Base-by-base conservation (phyloP, 2,329 filamentous ascomycete genomes). In the Leptographium flavum region DNA sequence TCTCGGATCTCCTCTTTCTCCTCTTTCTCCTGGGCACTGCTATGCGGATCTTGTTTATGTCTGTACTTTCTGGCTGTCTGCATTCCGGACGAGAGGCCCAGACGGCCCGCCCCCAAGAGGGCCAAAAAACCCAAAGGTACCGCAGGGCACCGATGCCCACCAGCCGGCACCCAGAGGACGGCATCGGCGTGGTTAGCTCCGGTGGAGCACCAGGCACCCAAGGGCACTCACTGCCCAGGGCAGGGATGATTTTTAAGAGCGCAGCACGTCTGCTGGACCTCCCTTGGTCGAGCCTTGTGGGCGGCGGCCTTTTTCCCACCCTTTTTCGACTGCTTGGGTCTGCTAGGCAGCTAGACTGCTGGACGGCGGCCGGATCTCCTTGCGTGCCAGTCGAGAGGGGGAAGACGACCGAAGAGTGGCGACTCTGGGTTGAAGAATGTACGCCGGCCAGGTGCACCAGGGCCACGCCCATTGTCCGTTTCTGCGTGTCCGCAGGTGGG, bases 301-400 rank as follows among this genome's bases (percentile, higher is more conserved):
- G 35, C 21, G 19, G 9, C 23, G 21, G 19, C 21, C 2, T 21
- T 13, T 23, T 27, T n/a, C 32, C 37, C 13, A 39, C 22, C 37
- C 33, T 37, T 37, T 21, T 23, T 19, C 19, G 2, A 6, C 11
- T 23, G 35, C 10, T 4, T 9, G 17, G 19, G 1, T 23, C 35
- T 35, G 6, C 32, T n/a, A n/a, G n/a, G n/a, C n/a, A n/a, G n/a
- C n/a, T n/a, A n/a, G 33, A 19, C 33, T 36, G 33, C 33, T 36
- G 33, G 8, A n/a, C 17, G 8, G n/a, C n/a, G n/a, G 21, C 33
- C 22, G 30, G 43, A 51, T 50, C 42, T 50, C 50, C 42, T 49
- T 50, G 50, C 50, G 45, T 51, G 50, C 50, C 50, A 51, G 48
- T 48, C 38, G 38, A 35, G 14, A 19, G 39, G 23, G 28, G 39